Evolutionary conservation across 345 rosid genomes (phyloP), one percentile per base, ranked within the genome.

Genomic region (Eucalyptus camaldulensis): DNA sequence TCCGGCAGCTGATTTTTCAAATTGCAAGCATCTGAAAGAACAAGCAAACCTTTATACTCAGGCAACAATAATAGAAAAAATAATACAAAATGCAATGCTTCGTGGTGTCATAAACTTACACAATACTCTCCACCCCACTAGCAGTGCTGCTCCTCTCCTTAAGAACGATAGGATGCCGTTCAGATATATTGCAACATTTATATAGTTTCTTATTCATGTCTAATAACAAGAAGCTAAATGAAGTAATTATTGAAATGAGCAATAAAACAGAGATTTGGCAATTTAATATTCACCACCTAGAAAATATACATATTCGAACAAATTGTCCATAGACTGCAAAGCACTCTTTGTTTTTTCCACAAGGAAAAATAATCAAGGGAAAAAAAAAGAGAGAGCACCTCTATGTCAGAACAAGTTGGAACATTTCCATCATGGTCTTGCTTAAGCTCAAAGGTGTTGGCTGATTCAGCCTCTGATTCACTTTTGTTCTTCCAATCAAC

Each of bases 91-190:
- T 65, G 88, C 58, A 56, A 33, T 51, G 29, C 80, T 80, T 80
- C 47, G n/a, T 21, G 60, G 33, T 86, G 92, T 91, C 89, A 49
- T 45, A 88, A 91, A 90, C 88, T 95, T 94, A 95, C 95, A 90
- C 95, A 92, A 94, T 93, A 88, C 90, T 90, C 90, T 94, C 96
- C 91, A 60, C 90, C 88, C 93, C 95, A 91, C 90, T 93, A 69
- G 89, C 89, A 88, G 87, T 88, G 92, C 94, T 93, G 91, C 92
- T 93, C 94, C 94, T 94, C 89, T 92, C 97, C 99, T 96, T 96
- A 88, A 89, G 91, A 94, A 88, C 87, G 87, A 86, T 60, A 90
- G 87, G 76, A 86, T 60, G 88, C 44, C 88, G 50, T 69, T 15
- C 81, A 86, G 47, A 88, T 89, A 86, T 88, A 86, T 69, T 14